phyloP scores from a whole-genome alignment of 306 rosid species.

The Psophocarpus tetragonolobus region DNA sequence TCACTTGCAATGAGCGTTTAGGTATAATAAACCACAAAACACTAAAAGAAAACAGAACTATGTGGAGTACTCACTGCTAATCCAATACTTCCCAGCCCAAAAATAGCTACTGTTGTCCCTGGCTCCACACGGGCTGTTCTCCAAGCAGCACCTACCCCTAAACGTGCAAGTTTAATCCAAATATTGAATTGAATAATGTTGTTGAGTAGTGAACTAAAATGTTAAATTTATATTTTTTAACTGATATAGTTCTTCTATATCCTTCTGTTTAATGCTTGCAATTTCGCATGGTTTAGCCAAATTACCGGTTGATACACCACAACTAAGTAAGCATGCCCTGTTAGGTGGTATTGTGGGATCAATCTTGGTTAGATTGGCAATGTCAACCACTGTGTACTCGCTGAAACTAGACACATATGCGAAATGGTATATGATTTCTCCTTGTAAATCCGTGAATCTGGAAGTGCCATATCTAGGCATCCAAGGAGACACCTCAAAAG shows the following conservation, averaged over 20 bases:
- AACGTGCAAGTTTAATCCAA: not conserved
- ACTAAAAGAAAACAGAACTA: not conserved
- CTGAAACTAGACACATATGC: conserved; percentile 74
- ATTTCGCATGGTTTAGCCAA: not conserved
- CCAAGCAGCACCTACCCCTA: conserved; percentile 98
- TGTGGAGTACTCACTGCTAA: conserved; percentile 61
- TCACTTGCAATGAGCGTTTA: conserved; percentile 19
- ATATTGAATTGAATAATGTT: not conserved
- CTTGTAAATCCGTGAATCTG: conserved; percentile 77
- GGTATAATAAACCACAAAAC: not conserved
- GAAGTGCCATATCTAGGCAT: conserved; percentile 62
- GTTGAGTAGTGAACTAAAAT: conserved; percentile 1
- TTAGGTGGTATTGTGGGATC: conserved; percentile 58
- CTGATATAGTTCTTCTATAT: not conserved
- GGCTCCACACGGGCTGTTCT: conserved; percentile 72
- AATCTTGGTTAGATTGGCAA: conserved; percentile 65
- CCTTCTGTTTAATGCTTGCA: not conserved
- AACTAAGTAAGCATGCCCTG: conserved; percentile 76
- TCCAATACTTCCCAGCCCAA: conserved; percentile 86
- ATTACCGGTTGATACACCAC: conserved; percentile 86
- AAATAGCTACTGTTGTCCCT: conserved; percentile 79
- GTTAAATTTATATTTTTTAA: not conserved
- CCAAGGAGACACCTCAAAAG: conserved; percentile 58
- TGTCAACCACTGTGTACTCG: conserved; percentile 74
- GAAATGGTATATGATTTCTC: conserved; percentile 67